A percentile compares a stretch with the other conserved stretches of the same genome.
Conservation (phyloP, 805 yeast species). For the Blastobotrys peoriensis region DNA sequence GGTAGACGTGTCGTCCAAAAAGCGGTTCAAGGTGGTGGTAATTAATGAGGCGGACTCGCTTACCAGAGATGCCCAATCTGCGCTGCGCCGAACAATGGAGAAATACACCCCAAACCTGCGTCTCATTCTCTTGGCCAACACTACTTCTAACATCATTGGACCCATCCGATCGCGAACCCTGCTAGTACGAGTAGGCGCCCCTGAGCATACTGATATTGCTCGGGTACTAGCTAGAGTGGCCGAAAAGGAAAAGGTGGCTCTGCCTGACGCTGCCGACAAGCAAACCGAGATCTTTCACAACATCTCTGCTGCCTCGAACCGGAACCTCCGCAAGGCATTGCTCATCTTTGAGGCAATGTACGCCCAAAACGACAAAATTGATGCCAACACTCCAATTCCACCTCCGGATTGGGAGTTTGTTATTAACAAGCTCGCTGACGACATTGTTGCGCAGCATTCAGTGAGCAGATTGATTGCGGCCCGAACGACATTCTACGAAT, state of each 20-base stretch:
- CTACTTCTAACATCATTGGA: conserved; percentile 85
- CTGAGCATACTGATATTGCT: conserved; percentile 53
- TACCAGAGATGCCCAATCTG: conserved; percentile 93
- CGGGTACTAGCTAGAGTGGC: conserved; percentile 52
- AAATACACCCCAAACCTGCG: conserved; percentile 85
- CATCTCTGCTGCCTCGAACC: conserved; percentile 51
- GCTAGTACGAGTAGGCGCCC: conserved; percentile 82
- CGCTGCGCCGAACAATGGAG: conserved; percentile 92
- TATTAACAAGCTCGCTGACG: conserved; percentile 55
- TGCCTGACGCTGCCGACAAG: conserved; percentile 35
- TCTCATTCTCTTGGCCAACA: conserved; percentile 74
- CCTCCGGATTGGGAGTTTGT: conserved; percentile 90
- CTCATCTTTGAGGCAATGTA: conserved; percentile 74
- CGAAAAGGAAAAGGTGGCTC: conserved; percentile 44
- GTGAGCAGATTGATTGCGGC: conserved; percentile 45
- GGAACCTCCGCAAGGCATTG: conserved; percentile 74
- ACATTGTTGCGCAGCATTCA: conserved; percentile 54
- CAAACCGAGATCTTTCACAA: conserved; percentile 39
- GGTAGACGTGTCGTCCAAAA: conserved; percentile 62
- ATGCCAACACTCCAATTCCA: conserved; percentile 44
- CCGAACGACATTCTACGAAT: conserved; percentile 70
- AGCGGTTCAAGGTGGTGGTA: conserved; percentile 44
- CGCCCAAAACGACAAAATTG: conserved; percentile 28
- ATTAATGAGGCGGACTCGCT: conserved; percentile 89
- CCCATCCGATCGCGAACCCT: conserved; percentile 94